Percentiles rank a stretch among this genome's conserved stretches.
These are phyloP conservation scores for Penicillium sclerotiorum DNA, from an alignment of 2,329 filamentous ascomycete species.

Conservation along the genomic window DNA sequence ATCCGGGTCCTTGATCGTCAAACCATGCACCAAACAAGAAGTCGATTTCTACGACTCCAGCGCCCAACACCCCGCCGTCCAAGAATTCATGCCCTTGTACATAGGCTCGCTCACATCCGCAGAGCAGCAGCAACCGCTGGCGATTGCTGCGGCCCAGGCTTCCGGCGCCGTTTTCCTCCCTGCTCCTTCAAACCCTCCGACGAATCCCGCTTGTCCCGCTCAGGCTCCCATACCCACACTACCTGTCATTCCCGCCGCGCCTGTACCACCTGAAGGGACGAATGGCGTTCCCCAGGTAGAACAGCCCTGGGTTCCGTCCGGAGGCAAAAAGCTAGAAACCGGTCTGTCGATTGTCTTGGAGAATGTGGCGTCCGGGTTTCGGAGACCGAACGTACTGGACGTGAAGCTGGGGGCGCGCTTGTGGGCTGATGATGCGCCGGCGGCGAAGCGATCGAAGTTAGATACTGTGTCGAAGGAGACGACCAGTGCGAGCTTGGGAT, in stretches of 20 bases:
- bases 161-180: constrained; percentile 40
- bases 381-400: constrained; percentile 85
- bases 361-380: constrained; percentile 80
- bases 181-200: constrained; percentile 20
- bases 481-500: constrained; percentile 62
- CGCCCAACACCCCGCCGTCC: constrained; percentile 70
- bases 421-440: constrained; percentile 73
- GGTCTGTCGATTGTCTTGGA: constrained; percentile 80
- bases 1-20: constrained; percentile 85
- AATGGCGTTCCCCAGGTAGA: constrained; percentile 26
- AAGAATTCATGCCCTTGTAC: constrained; percentile 79
- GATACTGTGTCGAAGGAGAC: constrained; percentile 62
- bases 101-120: constrained; percentile 78
- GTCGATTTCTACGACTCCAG: constrained; percentile 86
- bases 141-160: constrained; percentile 54
- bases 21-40: constrained; percentile 85
- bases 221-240: constrained; percentile 12
- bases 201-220: constrained; percentile 15
- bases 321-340: constrained; percentile 70
- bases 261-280: constrained; percentile 22
- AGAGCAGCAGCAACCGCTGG: constrained; percentile 47
- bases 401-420: constrained; percentile 85
- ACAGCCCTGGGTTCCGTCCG: constrained; percentile 50
- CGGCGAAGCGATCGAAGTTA: constrained; percentile 60
- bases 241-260: constrained; percentile 24